phyloP scores from a whole-genome alignment of 768 basidiomycete species.

The Tephrocybe sp. region DNA sequence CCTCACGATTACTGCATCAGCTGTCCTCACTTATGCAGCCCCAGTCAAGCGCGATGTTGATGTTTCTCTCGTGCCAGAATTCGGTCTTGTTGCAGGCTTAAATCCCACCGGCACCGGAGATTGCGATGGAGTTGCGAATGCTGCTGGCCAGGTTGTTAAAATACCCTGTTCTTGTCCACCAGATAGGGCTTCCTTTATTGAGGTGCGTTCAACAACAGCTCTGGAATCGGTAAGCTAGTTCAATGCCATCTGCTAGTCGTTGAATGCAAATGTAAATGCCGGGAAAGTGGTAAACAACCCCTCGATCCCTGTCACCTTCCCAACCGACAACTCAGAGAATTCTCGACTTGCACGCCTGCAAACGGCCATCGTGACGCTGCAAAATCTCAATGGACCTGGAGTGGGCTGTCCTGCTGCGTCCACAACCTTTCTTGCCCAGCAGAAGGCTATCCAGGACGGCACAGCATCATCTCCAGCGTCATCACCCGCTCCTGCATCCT shows the following conservation, averaged over 20 bases:
- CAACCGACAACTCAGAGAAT: conserved; percentile 52
- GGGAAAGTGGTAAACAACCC: conserved; percentile 71
- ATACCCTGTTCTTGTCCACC: conserved; percentile 71
- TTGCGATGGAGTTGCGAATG: conserved; percentile 64
- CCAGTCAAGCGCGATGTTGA: conserved; percentile 43
- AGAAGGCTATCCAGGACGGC: conserved; percentile 34
- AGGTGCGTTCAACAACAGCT: conserved; percentile 31
- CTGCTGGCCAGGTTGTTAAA: conserved; percentile 55
- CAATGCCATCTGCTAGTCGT: conserved; percentile 24
- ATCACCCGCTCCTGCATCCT: conserved; percentile 15
- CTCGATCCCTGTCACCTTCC: conserved; percentile 57
- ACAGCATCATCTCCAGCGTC: conserved; percentile 16
- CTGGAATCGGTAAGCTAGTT: neutral
- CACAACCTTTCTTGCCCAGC: conserved; percentile 56
- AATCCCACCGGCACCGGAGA: conserved; percentile 63
- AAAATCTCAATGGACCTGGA: conserved; percentile 71
- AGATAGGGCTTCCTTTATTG: conserved; percentile 47
- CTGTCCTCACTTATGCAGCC: conserved; percentile 33
- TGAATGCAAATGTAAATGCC: conserved; percentile 58
- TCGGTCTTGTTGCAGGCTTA: conserved; percentile 54
- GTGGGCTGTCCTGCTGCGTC: conserved; percentile 66
- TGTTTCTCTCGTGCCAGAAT: conserved; percentile 52
- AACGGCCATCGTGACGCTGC: conserved; percentile 64
- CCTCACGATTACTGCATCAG: conserved; percentile 27
- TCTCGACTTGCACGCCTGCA: conserved; percentile 58